phyloP scores from a whole-genome alignment of 495 filamentous ascomycete genomes.

The Penicillium alfredii region DNA sequence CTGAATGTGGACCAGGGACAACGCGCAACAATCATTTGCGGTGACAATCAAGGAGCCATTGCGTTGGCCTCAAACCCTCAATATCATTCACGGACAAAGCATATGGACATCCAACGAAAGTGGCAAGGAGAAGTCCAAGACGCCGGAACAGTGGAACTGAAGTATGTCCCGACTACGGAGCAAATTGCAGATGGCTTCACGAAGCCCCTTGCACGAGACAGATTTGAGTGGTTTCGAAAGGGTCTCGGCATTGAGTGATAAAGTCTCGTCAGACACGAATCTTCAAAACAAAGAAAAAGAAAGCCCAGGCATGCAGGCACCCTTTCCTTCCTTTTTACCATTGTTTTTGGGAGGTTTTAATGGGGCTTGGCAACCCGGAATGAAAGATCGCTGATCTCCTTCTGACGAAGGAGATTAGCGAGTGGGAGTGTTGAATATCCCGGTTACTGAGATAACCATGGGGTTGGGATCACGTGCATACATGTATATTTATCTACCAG shows the following conservation, averaged over 20 bases:
- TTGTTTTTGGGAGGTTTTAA: constrained; percentile 7
- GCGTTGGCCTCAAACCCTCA: constrained; percentile 22
- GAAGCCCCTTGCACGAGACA: constrained; percentile 19
- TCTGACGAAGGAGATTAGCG: constrained; percentile 2
- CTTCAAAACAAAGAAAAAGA: background rate
- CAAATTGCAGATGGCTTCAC: constrained; percentile 23
- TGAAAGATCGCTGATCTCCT: constrained; percentile 1
- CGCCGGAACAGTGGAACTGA: constrained; percentile 12
- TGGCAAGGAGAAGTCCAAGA: constrained; percentile 23
- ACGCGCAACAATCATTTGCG: constrained; percentile 12
- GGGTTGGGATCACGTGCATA: constrained; percentile 2
- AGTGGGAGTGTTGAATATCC: constrained; percentile 9
- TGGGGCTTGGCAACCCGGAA: constrained; percentile 1
- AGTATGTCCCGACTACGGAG: constrained; percentile 18
- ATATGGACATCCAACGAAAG: constrained; percentile 28
- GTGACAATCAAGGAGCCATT: constrained; percentile 30
- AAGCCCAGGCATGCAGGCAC: background rate
- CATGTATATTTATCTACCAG: background rate
- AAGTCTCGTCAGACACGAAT: background rate
- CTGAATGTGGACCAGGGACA: constrained; percentile 15
- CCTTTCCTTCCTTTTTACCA: constrained; percentile 4
- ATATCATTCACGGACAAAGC: constrained; percentile 25
- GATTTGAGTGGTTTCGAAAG: constrained; percentile 21
- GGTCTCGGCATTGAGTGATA: constrained; percentile 14
- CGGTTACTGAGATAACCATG: constrained; percentile 3